Evolutionary conservation across 148 eudicot genomes (phyloP), one percentile per base, ranked within the genome.

Genomic region (Rhododendron mucronatum): DNA sequence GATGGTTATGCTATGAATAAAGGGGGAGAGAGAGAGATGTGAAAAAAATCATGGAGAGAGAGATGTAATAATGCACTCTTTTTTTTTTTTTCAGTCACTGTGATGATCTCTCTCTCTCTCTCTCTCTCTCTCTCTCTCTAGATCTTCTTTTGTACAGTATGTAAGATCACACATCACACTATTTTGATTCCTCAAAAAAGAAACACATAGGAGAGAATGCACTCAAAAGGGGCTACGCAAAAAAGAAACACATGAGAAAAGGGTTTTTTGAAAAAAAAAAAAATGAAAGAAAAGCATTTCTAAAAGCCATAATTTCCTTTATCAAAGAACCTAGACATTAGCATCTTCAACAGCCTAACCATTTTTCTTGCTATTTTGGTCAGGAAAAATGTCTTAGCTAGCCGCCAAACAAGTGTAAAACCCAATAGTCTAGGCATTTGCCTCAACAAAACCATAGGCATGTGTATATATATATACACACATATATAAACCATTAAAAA

Each of bases 181-280:
- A 33, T 41, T 61, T 65, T 41, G 35, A n/a, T 44, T 39, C 35
- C 59, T 15, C 18, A 63, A 4, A 80, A 80, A 47, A 47, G 3
- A 35, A 16, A 30, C 12, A 30, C 14, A 80, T 13, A 47, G 57
- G 39, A 50, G 20, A 47, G 59, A 71, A 83, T 71, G 59, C 28
- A 48, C 45, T 47, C 45, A 71, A 71, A 84, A 15, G 67, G 33
- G 50, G 48, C 59, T 35, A 26, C 30, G 39, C 65, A 50, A 71
- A 84, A 71, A 57, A 18, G 63, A n/a, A n/a, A n/a, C n/a, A n/a
- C 48, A 84, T 73, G 80, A 73, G 67, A 84, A 67, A 50, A 59
- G 86, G 26, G 65, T 59, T 33, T 20, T 41, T 20, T 47, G n/a
- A 5, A 44, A 47, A 14, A 15, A 9, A 30, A 37, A 47, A 15